phyloP scores from a whole-genome alignment of 306 rosid species.

The Calophaca sinica region DNA sequence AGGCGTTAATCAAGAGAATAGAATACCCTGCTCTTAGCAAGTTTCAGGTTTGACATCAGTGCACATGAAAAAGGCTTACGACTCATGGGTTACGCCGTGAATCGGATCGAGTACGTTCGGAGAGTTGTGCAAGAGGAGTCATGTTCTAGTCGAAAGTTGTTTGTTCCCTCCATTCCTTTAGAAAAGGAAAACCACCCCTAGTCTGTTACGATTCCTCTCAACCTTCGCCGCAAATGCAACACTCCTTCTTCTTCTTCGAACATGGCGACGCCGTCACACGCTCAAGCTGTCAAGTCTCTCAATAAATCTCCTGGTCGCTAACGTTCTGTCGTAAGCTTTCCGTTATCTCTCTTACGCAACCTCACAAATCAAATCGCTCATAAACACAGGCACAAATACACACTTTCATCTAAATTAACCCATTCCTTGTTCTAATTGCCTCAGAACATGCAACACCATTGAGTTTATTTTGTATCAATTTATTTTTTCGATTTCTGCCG shows the following conservation, averaged over 20 bases:
- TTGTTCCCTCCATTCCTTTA: too few relatives aligned
- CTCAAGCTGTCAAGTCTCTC: conserved; percentile 90
- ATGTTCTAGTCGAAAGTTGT: too few relatives aligned
- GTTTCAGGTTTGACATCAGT: too few relatives aligned
- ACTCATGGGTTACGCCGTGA: too few relatives aligned
- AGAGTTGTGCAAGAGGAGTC: too few relatives aligned
- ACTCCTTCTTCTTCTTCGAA: not conserved
- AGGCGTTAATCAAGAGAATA: too few relatives aligned
- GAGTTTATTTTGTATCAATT: not conserved
- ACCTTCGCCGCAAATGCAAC: not conserved
- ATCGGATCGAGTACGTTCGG: too few relatives aligned
- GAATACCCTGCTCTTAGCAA: too few relatives aligned
- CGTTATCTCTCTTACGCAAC: not conserved
- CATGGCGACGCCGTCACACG: conserved; percentile 77
- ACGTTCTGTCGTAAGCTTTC: conserved; percentile 72
- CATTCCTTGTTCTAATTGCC: not conserved
- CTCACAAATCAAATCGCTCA: not conserved
- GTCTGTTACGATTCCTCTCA: too few relatives aligned
- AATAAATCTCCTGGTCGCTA: conserved; percentile 76
- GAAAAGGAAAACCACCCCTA: too few relatives aligned
- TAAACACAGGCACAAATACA: not conserved
- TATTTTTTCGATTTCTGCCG: not conserved
- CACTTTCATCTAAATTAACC: not conserved
- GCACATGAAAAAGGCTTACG: too few relatives aligned
- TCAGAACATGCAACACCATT: not conserved